Conservation (phyloP, 345 rosid genomes). For the Gossypium rotundifolium region DNA sequence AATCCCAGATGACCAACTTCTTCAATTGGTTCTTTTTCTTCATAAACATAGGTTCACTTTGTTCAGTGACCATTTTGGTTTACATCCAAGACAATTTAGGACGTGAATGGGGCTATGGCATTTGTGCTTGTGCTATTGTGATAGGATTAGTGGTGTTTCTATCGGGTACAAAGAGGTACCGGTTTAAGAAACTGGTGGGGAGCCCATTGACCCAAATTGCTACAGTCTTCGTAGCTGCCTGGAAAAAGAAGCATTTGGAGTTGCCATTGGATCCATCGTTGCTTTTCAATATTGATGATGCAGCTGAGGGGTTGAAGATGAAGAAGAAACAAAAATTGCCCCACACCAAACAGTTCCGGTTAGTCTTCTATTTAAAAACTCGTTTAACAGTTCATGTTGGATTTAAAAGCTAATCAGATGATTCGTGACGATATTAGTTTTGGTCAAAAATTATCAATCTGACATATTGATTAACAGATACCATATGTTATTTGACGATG, state of each 20-base stretch:
- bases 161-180: constrained; percentile 69
- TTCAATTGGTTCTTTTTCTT: constrained; percentile 96
- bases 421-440: too few species aligned
- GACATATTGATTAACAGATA: neutral
- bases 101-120: constrained; percentile 84
- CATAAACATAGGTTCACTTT: constrained; percentile 74
- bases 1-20: constrained; percentile 60
- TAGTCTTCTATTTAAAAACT: constrained; percentile 16
- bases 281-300: constrained; percentile 54
- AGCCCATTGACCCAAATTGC: constrained; percentile 93
- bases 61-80: constrained; percentile 77
- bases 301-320: constrained; percentile 35
- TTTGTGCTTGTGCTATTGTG: constrained; percentile 70
- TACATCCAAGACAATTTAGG: constrained; percentile 87
- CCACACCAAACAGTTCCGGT: constrained; percentile 70
- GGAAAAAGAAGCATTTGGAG: constrained; percentile 54
- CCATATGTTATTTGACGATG: neutral
- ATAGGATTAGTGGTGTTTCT: constrained; percentile 50
- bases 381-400: too few species aligned
- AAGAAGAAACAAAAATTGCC: constrained; percentile 65
- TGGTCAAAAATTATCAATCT: neutral
- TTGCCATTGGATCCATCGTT: constrained; percentile 53
- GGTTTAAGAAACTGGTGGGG: constrained; percentile 80
- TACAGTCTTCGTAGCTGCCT: constrained; percentile 52
- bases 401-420: too few species aligned